Evolutionary conservation across 352 stramenopile genomes (phyloP), one percentile per base, ranked within the genome.

Genomic region (Ophiocytium majus): DNA sequence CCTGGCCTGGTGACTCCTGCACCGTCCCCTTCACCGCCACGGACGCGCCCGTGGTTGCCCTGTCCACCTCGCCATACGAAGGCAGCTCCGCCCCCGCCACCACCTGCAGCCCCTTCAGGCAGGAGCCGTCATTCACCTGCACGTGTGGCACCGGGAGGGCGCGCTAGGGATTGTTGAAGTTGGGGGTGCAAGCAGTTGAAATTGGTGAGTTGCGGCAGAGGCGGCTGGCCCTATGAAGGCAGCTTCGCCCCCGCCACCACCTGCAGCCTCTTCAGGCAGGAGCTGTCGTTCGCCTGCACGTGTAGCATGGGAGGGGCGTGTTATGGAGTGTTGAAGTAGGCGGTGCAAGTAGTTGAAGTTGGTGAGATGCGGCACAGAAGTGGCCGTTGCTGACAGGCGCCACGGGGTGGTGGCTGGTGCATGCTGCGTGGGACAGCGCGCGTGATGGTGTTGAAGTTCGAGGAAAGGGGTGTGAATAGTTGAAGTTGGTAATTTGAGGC

Each of bases 31-130:
- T 91, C 9, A 96, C 93, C 74, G 95, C 92, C 32, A 98, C 92
- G 33, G 95, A 96, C 83, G 94, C 94, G 80, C 96, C 96, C 32
- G 97, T 98, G 28, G 93, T 95, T 34, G 98, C 90, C 74, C 96
- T 93, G 1, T 92, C 92, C 74, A 98, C 91, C 87, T 95, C 92
- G 0, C 90, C 86, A 79, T 91, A 91, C 9, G 85, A 80, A 9
- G 86, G 78, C 75, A 89, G 88, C 57, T 91, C 85, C 31, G 82
- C 81, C 63, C 87, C 83, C 71, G 87, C 87, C 63, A 91, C 85
- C 19, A 83, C 85, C 80, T 89, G 85, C 0, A 89, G 36, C 9
- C 86, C 86, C 36, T 85, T 85, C 64, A 89, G 79, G 50, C 79
- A 86, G 34, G 86, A 89, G 28, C 85, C 85, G 82, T 85, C 83